Base-by-base conservation (phyloP, 2,329 filamentous ascomycete genomes). In the Monosporascus ibericus region DNA sequence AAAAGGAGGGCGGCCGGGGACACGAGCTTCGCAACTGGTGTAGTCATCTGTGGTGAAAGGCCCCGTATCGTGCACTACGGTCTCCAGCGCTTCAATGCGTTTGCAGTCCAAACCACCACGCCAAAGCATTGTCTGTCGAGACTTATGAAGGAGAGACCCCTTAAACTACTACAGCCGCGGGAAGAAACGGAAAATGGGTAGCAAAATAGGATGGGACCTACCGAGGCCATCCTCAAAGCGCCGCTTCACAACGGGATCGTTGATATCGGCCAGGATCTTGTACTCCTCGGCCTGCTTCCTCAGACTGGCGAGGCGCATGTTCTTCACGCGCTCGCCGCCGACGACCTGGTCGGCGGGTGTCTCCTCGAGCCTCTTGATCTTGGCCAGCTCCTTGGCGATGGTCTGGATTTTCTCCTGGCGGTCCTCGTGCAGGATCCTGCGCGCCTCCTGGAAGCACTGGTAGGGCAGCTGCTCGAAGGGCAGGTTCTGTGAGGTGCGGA, bases 391-490 rank as follows among this genome's bases (percentile, higher is more conserved):
- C 27, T 71, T 76, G 48, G 81, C 74, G 53, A 99, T 92, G 64
- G 85, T 76, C 55, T 78, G 74, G 48, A 97, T 63, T 75, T 96
- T 97, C 72, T 92, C 82, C 59, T 85, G 76, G 40, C 92, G 83
- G 68, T 99, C 94, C 51, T 82, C 82, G 50, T 84, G 79, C 52
- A 99, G 76, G 48, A 97, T 73, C 68, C 90, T 89, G 57, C 92
- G 84, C 40, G 94, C 94, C 74, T 96, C 92, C 73, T 99, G 94
- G 75, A 97, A 99, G 72, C 90, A 94, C 78, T 97, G 92, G 74
- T 95, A 99, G 18, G 94, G 94, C 60, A 99, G 76, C 68, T 92
- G 88, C 75, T 96, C 90, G 67, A 99, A 96, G 25, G 92, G 90
- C 48, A 96, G 75, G 63, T 86, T 80, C 56, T 79, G 73, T 38